These are phyloP conservation scores for Solanum pimpinellifolium DNA, from an alignment of 257 asterid species.

Conservation along the genomic window DNA sequence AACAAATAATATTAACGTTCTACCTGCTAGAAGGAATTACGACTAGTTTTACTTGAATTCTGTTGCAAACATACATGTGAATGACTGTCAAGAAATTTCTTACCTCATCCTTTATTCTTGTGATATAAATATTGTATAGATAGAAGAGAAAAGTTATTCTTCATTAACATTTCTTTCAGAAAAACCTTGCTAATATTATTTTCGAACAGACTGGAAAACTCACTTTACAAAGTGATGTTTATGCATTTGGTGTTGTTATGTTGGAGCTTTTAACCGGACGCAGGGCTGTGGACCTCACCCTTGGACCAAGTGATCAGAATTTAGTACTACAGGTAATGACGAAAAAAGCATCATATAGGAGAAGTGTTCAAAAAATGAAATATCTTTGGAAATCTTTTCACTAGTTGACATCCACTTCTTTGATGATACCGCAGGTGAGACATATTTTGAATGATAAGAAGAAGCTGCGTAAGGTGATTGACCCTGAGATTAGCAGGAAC, in stretches of 20 bases:
- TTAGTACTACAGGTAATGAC: conserved; percentile 71
- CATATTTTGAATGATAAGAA: conserved; percentile 76
- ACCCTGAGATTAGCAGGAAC: conserved; percentile 69
- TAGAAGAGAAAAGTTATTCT: not conserved
- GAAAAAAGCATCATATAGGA: not conserved
- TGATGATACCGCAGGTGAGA: conserved; percentile 51
- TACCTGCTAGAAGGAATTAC: not conserved
- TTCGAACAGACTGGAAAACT: conserved; percentile 90
- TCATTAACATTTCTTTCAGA: not conserved
- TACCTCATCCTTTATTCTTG: not conserved
- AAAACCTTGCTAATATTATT: conserved; percentile 8
- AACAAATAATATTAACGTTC: not conserved
- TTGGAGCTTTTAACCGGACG: conserved; percentile 97
- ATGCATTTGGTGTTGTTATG: conserved; percentile 93
- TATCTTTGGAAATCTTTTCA: not conserved
- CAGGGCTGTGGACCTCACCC: conserved; percentile 88
- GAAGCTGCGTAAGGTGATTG: conserved; percentile 66
- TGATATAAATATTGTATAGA: not conserved
- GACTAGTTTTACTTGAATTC: not conserved
- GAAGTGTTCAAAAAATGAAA: not conserved
- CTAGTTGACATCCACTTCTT: not conserved
- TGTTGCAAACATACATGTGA: not conserved
- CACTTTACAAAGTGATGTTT: conserved; percentile 93
- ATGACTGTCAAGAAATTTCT: not conserved
- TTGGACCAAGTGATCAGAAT: conserved; percentile 90